Conservation (phyloP, 1,284 basidiomycete species). For the Phylloboletellus chloephorus region DNA sequence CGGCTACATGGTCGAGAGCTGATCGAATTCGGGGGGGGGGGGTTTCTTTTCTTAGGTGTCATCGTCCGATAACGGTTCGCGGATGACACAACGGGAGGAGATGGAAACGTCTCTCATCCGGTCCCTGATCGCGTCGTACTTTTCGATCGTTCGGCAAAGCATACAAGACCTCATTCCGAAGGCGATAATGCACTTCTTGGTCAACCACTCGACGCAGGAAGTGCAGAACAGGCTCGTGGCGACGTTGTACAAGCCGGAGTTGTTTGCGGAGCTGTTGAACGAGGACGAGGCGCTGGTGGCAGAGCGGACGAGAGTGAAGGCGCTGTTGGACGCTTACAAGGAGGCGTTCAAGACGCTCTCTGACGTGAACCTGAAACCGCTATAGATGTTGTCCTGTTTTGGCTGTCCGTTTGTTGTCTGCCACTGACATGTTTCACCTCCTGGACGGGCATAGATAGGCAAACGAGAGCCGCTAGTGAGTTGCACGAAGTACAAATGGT, state of each 20-base stretch:
- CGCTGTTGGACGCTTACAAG: conserved; percentile 92
- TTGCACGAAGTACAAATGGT: not conserved
- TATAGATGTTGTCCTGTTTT: conserved; percentile 32
- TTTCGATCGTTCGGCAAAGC: conserved; percentile 91
- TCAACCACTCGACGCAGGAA: conserved; percentile 93
- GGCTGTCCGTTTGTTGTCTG: not conserved
- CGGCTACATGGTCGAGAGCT: conserved; percentile 8
- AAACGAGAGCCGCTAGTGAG: no score
- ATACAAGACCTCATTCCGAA: conserved; percentile 98
- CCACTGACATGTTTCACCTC: conserved; percentile 2
- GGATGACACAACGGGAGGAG: conserved; percentile 79
- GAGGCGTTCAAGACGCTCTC: conserved; percentile 90
- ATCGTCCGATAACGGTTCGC: conserved; percentile 46
- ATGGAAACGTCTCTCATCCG: conserved; percentile 96
- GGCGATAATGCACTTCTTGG: conserved; percentile 92
- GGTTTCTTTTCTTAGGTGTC: conserved; percentile 10
- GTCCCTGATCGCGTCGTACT: conserved; percentile 92
- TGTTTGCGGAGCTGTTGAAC: conserved; percentile 88
- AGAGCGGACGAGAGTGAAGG: conserved; percentile 91
- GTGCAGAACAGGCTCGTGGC: conserved; percentile 96
- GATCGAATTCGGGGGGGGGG: conserved; percentile 4
- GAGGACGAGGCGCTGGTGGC: conserved; percentile 95
- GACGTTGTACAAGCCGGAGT: conserved; percentile 87
- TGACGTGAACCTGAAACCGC: conserved; percentile 67
- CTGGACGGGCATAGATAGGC: no score